Evolutionary conservation across 192 early-diverging fungal genomes (phyloP).

Genomic region (Backusella parvicylindrica): DNA sequence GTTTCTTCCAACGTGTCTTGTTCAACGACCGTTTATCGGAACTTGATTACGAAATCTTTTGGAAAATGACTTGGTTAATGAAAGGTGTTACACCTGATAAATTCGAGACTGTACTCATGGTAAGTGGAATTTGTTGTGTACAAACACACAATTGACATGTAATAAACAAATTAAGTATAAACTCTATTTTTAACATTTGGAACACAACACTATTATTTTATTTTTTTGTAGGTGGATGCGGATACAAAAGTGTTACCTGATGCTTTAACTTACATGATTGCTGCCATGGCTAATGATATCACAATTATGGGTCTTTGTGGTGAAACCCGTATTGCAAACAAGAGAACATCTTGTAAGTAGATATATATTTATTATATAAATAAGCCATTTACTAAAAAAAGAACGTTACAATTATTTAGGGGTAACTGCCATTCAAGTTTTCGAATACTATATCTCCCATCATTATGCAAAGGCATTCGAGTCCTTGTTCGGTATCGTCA

Average conservation of each 20-base stretch:
- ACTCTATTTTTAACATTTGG: background rate
- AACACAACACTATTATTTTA: background rate
- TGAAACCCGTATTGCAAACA: conserved; percentile 96
- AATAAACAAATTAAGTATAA: conserved; percentile 1
- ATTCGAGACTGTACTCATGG: conserved; percentile 78
- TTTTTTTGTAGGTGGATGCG: conserved; percentile 64
- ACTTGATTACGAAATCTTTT: conserved; percentile 90
- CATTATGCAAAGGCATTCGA: conserved; percentile 95
- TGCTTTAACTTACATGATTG: conserved; percentile 82
- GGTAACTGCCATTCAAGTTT: conserved; percentile 89
- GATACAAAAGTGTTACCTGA: conserved; percentile 82
- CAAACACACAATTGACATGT: background rate
- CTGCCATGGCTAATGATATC: conserved; percentile 87
- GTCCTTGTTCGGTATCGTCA: conserved; percentile 95
- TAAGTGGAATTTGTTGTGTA: too few relatives aligned
- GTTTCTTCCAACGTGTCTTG: conserved; percentile 77
- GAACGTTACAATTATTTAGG: too few relatives aligned
- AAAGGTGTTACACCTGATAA: conserved; percentile 85
- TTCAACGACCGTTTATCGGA: conserved; percentile 87
- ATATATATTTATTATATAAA: background rate
- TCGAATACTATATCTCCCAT: conserved; percentile 98
- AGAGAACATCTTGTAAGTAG: conserved; percentile 81
- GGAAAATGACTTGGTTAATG: conserved; percentile 67
- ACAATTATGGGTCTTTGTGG: conserved; percentile 96
- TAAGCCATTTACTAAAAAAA: background rate